Base-by-base conservation (phyloP, 305 asterid species). In the Solanum aculeatissimum region DNA sequence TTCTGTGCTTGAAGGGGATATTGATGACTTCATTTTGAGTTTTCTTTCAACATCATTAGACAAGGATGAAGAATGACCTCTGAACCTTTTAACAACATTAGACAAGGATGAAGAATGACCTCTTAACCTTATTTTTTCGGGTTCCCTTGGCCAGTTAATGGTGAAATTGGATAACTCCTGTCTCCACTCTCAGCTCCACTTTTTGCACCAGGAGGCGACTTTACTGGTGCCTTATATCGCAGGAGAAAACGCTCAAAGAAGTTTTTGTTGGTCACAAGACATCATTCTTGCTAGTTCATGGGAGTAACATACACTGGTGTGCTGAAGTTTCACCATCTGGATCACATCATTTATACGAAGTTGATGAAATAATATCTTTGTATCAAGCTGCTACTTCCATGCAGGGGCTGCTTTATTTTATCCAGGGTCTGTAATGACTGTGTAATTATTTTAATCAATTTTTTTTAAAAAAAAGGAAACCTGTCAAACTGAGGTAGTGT, bases 1-100 rank as follows among this genome's bases (percentile, higher is more conserved):
- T 84, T 91, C 94, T 38, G 98, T 95, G 23, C 95, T 97, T 27
- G 92, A 95, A 90, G 98, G 99, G 80, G 96, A 92, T 85, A 88
- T 95, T 35, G 98, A 95, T 79, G 98, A 91, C 83, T 95, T 97
- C 81, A 94, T 95, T 86, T 86, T 97, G 85, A 94, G 95, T 91
- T 97, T 86, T 87, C 89, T 97, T 21, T 94, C 98, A 9, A 93
- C 93, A 62, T 94, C 97, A 9, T 72, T 97, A 87, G 98, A 97
- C 89, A 92, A 91, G 83, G 89, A 91, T 74, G 90, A 89, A 78
- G 93, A 91, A 89, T 49, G 83, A 84, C 84, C 72, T 25, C 77
- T 58, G 87, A 62, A 86, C 69, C 79, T 80, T n/a, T 94, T 98
- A 9, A 93, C 93, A 60, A 93, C 97, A 9, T 72, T 97, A 87